These are phyloP conservation scores for Lentinus polychrous DNA, from an alignment of 1,284 basidiomycete genomes.

Conservation along the genomic window DNA sequence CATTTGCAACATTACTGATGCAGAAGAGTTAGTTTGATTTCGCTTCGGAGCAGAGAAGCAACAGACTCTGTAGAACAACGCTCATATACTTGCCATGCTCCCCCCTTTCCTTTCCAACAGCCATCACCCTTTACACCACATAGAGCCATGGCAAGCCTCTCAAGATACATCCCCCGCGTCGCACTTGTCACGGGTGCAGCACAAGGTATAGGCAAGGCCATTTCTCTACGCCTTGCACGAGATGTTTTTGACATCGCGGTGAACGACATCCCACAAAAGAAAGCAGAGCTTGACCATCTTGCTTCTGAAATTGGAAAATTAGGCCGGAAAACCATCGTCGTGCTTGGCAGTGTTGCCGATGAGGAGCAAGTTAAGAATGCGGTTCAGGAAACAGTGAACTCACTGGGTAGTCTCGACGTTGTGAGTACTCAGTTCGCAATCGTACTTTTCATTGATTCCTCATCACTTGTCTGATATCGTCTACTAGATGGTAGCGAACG, in stretches of 20 bases:
- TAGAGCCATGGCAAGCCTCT: too few relatives aligned
- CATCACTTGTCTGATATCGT: not conserved
- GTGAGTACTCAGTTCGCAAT: conserved; percentile 5
- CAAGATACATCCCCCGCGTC: conserved; percentile 2
- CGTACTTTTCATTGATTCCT: not conserved
- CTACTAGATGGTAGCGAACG: conserved; percentile 27
- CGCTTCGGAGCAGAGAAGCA: too few relatives aligned
- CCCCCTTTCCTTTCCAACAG: too few relatives aligned
- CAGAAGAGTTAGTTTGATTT: too few relatives aligned
- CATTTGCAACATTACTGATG: too few relatives aligned
- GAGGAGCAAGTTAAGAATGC: conserved; percentile 16
- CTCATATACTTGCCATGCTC: too few relatives aligned
- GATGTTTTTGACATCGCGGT: conserved; percentile 19
- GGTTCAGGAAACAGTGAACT: conserved; percentile 16
- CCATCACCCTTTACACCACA: too few relatives aligned
- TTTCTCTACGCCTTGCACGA: conserved; percentile 17
- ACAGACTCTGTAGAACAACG: too few relatives aligned
- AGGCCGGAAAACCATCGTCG: conserved; percentile 10
- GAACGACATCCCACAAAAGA: conserved; percentile 15
- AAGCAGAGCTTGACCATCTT: conserved; percentile 8
- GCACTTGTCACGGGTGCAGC: conserved; percentile 20
- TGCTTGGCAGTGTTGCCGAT: conserved; percentile 14
- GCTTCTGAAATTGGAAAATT: conserved; percentile 13
- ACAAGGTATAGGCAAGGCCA: conserved; percentile 19
- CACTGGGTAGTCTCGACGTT: conserved; percentile 17